Evolutionary conservation across 768 basidiomycete genomes (phyloP).

Genomic region (Leccinum uliginosum): DNA sequence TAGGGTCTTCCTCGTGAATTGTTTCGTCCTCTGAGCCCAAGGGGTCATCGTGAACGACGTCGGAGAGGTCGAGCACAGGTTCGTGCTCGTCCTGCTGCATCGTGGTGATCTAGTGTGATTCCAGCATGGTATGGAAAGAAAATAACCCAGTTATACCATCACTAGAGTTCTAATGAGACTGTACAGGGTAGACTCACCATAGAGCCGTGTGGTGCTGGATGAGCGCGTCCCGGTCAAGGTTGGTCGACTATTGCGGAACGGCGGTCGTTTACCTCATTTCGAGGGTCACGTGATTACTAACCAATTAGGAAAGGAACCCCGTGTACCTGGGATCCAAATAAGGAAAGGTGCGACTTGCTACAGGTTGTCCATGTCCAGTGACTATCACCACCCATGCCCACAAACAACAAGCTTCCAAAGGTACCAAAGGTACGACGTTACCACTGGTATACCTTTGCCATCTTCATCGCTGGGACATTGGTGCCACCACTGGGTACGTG

Average conservation of each 20-base stretch:
- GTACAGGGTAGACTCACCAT: conserved; percentile 11
- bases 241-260: not conserved
- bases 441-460: conserved; percentile 76
- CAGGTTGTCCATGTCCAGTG: conserved; percentile 6
- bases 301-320: conserved; percentile 5
- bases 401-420: conserved; percentile 48
- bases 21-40: conserved; percentile 53
- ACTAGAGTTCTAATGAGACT: not conserved
- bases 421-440: conserved; percentile 56
- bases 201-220: conserved; percentile 13
- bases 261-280: conserved; percentile 26
- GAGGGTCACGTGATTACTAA: conserved; percentile 20
- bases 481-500: conserved; percentile 83
- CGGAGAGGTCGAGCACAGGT: conserved; percentile 69
- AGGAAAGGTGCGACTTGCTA: conserved; percentile 3
- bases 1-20: conserved; percentile 26
- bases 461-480: conserved; percentile 87
- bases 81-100: conserved; percentile 56
- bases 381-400: conserved; percentile 24
- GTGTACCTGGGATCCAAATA: conserved; percentile 3
- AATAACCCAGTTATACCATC: not conserved
- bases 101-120: conserved; percentile 13
- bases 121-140: not conserved
- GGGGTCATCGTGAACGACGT: conserved; percentile 80
- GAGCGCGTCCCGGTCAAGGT: conserved; percentile 21